Evolutionary conservation across 495 filamentous ascomycete genomes (phyloP), one percentile per base, ranked within the genome.

Genomic region (Neurospora sp.): DNA sequence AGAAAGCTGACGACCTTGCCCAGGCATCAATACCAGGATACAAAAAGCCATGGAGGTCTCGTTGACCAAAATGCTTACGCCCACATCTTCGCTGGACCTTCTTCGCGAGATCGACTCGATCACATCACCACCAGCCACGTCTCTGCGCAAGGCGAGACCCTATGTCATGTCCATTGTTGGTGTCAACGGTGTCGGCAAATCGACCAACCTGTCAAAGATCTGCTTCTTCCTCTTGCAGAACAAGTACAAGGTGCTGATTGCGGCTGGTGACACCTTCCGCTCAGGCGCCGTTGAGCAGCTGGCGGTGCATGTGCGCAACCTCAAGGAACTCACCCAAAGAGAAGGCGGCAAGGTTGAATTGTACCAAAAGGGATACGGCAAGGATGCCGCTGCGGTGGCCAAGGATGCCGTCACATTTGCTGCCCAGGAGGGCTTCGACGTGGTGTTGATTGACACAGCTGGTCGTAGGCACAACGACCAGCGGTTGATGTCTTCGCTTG

Each of bases 81-180:
- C 96, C 3, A 98, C 96, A 8, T 92, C 91, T 9, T 98, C 96
- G 10, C 87, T 98, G 77, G 96, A 98, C 79, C 88, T 99, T 61
- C 88, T 99, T 27, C 93, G 94, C 71, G 94, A 97, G 82, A 98
- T 99, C 74, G 89, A 95, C 76, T 84, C 91, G 14, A 88, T 94
- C 71, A 92, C 90, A 5, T 84, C 88, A 37, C 91, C 92, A 8
- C 82, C 89, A 8, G 77, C 79, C 1, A 81, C 84, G 2, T 87
- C 87, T 4, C 80, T 86, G 72, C 85, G 85, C 70, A 84, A 88
- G 65, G 84, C 85, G 37, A 89, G 94, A 14, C 96, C 96, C 42
- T 99, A 98, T 75, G 95, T 98, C 73, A 96, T 99, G 76, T 96
- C 93, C 39, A 97, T 99, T 71, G 96, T 99, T 40, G 96, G 96